Base-by-base conservation (phyloP, 495 filamentous ascomycete genomes). In the Arthonia radiata region DNA sequence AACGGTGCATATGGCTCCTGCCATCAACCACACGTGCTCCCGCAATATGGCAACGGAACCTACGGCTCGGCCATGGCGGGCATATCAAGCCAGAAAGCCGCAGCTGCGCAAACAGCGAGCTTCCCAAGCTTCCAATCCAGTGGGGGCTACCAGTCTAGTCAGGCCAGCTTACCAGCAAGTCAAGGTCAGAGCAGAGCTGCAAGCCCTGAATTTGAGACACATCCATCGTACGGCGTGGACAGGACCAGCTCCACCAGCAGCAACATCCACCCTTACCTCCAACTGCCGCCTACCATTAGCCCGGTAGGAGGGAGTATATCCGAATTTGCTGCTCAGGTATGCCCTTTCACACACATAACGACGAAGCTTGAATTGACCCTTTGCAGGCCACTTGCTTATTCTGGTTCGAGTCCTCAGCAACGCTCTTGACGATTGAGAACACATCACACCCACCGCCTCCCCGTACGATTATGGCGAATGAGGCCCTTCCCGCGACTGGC, bases 401-500 rank as follows among this genome's bases (percentile, higher is more conserved):
- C 53, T 99, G 89, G 89, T 99, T 94, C 41, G 89, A 94, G 44
- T 72, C 70, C n/a, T 70, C 72, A 4, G 54, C 69, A 11, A 71
- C 72, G 23, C 52, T 93, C 10, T 62, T 68, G 31, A 50, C 56
- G 27, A 71, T 86, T 24, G 76, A 83, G 43, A 63, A 73, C 13
- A 54, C 64, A 9, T 49, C 49, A n/a, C 43, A 50, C 4, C 42
- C 56, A 12, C 39, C 51, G 21, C 36, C 51, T 14, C 49, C 59
- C 21, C 38, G 65, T 13, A 53, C 50, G 18, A 51, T 54, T 9
- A 58, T 92, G 7, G 57, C 66, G 2, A 45, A 59, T 10, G 71
- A 80, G 40, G 76, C 83, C 5, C 59, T 70, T n/a, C 77, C 81
- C 0, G 63, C 66, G 11, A 51, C 56, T 12, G 71, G 75, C 5